Percentiles rank a stretch among this genome's conserved stretches.
Conservation (phyloP, 2,329 filamentous ascomycete genomes). For the Phaeosphaeriaceae sp. region DNA sequence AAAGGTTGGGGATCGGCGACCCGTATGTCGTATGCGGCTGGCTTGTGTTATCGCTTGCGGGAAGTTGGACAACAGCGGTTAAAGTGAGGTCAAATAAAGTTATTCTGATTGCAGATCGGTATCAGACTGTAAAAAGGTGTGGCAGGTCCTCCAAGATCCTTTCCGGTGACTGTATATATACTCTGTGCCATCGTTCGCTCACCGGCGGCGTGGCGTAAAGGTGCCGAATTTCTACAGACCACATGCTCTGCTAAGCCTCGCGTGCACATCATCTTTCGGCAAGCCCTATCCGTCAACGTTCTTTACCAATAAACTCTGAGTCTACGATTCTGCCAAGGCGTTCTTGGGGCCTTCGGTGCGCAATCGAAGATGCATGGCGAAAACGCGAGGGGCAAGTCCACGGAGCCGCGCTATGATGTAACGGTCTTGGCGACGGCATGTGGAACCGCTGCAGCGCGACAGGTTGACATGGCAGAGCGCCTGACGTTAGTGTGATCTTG, state of each 20-base stretch:
- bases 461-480: constrained; percentile 12
- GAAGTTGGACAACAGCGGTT: neutral
- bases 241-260: constrained; percentile 16
- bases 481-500: constrained; percentile 16
- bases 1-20: constrained; percentile 18
- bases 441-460: constrained; percentile 1
- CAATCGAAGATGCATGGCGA: constrained; percentile 9
- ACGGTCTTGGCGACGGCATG: constrained; percentile 13
- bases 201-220: constrained; percentile 12
- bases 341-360: constrained; percentile 7
- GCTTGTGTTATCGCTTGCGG: neutral
- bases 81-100: neutral
- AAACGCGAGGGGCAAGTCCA: constrained; percentile 17
- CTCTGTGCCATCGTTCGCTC: constrained; percentile 2
- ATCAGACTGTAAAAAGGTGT: constrained; percentile 1
- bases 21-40: constrained; percentile 21
- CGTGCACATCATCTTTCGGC: constrained; percentile 4
- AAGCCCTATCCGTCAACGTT: constrained; percentile 2
- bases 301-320: constrained; percentile 17
- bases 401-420: constrained; percentile 20
- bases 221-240: constrained; percentile 7
- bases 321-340: constrained; percentile 8
- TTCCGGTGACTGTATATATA: constrained; percentile 11
- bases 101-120: constrained; percentile 1
- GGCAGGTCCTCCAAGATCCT: neutral